Conservation (phyloP, 2,329 filamentous ascomycete species). For the Neonectria magnoliae region DNA sequence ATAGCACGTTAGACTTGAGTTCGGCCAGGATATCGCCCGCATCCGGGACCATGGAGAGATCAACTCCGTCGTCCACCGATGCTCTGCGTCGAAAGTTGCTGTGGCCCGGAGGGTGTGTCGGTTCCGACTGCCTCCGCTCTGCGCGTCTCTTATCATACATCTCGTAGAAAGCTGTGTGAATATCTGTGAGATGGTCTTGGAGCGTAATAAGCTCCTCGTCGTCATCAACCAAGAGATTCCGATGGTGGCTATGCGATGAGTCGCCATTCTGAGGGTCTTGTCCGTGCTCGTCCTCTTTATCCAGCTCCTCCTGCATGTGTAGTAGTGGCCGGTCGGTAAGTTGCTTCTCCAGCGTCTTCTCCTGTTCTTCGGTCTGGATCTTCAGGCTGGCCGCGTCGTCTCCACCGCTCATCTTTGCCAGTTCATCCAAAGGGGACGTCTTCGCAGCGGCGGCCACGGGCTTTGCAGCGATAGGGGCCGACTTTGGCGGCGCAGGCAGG, state of each 20-base stretch:
- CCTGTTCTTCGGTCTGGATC: slow-evolving; percentile 84
- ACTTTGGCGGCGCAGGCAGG: slow-evolving; percentile 46
- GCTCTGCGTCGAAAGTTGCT: slow-evolving; percentile 44
- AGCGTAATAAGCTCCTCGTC: slow-evolving; percentile 84
- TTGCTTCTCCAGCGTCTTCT: slow-evolving; percentile 87
- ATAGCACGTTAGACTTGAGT: slow-evolving; percentile 81
- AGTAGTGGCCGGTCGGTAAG: slow-evolving; percentile 87
- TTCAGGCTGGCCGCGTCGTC: slow-evolving; percentile 75
- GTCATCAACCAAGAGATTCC: slow-evolving; percentile 85
- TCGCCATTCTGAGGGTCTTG: slow-evolving; percentile 41
- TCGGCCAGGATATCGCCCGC: slow-evolving; percentile 84
- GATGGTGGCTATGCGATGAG: slow-evolving; percentile 51
- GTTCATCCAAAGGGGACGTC: slow-evolving; percentile 70
- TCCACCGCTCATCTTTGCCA: slow-evolving; percentile 79
- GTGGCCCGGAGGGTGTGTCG: slow-evolving; percentile 49
- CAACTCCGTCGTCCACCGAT: slow-evolving; percentile 54
- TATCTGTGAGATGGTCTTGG: slow-evolving; percentile 76
- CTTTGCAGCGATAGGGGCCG: slow-evolving; percentile 21
- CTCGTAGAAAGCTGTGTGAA: slow-evolving; percentile 85
- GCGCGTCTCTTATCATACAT: slow-evolving; percentile 73
- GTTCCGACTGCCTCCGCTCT: slow-evolving; percentile 48
- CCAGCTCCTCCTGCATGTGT: slow-evolving; percentile 91
- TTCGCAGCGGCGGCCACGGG: slow-evolving; percentile 34
- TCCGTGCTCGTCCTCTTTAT: slow-evolving; percentile 72
- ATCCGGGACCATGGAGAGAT: slow-evolving; percentile 75